These are phyloP conservation scores for Lentinula edodes DNA, from an alignment of 768 basidiomycete species.

Conservation along the genomic window DNA sequence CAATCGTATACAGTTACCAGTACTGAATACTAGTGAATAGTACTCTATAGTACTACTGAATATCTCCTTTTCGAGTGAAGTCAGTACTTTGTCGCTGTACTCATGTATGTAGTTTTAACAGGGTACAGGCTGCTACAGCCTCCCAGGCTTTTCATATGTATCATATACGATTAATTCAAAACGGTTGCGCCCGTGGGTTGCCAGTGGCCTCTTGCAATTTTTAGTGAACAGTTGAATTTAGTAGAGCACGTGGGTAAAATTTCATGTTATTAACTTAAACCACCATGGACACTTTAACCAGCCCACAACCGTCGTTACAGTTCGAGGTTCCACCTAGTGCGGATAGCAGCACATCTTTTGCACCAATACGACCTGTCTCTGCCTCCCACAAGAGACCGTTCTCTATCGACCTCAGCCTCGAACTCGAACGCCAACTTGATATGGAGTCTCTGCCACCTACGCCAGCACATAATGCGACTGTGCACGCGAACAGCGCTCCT, in stretches of 20 bases:
- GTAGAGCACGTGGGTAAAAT: neutral
- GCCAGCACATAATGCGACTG: slow-evolving; percentile 23
- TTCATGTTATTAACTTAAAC: neutral
- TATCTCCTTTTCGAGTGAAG: no score
- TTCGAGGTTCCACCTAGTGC: slow-evolving; percentile 3
- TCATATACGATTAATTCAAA: no score
- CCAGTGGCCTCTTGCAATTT: no score
- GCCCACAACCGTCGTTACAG: neutral
- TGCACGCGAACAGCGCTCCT: slow-evolving; percentile 7
- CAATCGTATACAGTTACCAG: no score
- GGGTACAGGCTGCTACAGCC: no score
- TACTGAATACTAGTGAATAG: no score
- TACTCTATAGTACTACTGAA: no score
- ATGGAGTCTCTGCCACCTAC: slow-evolving; percentile 54
- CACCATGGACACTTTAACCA: neutral
- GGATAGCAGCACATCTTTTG: neutral
- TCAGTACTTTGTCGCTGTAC: no score
- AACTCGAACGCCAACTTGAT: slow-evolving; percentile 74
- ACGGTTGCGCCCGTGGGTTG: no score
- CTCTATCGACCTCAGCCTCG: slow-evolving; percentile 76
- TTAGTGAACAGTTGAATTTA: no score
- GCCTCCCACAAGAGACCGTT: slow-evolving; percentile 26
- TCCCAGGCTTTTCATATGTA: no score
- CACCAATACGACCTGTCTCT: neutral
- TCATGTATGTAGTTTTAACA: no score